Evolutionary conservation across 2,329 filamentous ascomycete genomes (phyloP), one percentile per base, ranked within the genome.

Genomic region (Colletotrichum musae): DNA sequence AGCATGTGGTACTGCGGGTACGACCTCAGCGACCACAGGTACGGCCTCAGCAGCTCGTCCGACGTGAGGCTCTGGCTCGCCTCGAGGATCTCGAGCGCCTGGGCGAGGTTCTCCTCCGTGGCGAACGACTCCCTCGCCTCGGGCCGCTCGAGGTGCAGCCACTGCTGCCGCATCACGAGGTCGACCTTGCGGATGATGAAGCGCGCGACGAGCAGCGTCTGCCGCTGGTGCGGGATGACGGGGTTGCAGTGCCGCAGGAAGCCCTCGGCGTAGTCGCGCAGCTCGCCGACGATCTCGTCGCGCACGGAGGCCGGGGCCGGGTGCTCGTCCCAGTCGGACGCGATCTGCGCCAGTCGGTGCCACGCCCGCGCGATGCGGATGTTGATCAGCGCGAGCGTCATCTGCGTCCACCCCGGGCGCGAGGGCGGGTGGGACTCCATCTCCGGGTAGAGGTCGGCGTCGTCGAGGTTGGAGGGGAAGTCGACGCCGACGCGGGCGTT

Each of bases 391-490:
- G 81, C 82, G 64, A 89, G 84, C 0, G 87, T 86, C 84, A 90
- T 89, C 36, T 87, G 84, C 0, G 89, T 90, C 76, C 87, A 89
- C 16, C 85, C 85, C 2, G 76, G 72, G 2, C 85, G 81, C 13
- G 86, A 81, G 0, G 80, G 72, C 0, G 87, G 86, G 1, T 85
- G 81, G 0, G 83, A 80, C 9, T 75, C 79, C 82, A 86, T 87
- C 5, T 80, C 79, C 0, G 87, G 86, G 4, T 77, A 75, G 1
- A 90, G 75, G 50, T 88, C 86, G 15, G 73, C 75, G 70, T 90
- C 88, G 62, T 90, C 85, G 50, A 89, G 77, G 64, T 90, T 90
- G 3, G 86, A 79, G 1, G 88, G 87, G 76, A 88, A 80, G 48
- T 85, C 83, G 0, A 87, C 86, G 39, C 87, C 83, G 1, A 81